Conservation (phyloP, 1,284 basidiomycete species). For the Pseudozyma pruni region DNA sequence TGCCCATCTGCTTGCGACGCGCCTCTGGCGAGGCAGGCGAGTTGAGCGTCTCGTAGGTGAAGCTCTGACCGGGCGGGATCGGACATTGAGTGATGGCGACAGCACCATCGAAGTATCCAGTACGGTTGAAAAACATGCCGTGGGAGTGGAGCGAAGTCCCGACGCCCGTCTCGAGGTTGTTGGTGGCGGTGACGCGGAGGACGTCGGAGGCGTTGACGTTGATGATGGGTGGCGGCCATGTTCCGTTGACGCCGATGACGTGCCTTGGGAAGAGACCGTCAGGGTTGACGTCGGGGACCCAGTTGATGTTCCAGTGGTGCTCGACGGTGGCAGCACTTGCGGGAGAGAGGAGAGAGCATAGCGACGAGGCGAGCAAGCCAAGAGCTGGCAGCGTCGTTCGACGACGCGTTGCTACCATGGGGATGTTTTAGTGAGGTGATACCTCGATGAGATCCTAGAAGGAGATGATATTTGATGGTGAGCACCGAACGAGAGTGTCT, state of each 20-base stretch:
- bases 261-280: slow-evolving; percentile 57
- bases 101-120: slow-evolving; percentile 58
- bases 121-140: slow-evolving; percentile 63
- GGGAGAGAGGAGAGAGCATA: slow-evolving; percentile 16
- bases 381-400: slow-evolving; percentile 19
- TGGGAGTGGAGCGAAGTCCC: slow-evolving; percentile 64
- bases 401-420: slow-evolving; percentile 20
- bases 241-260: slow-evolving; percentile 61
- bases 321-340: slow-evolving; percentile 54
- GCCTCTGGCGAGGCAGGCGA: slow-evolving; percentile 36
- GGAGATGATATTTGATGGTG: slow-evolving; percentile 7
- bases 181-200: slow-evolving; percentile 59
- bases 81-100: slow-evolving; percentile 64
- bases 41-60: slow-evolving; percentile 55
- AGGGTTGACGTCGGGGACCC: slow-evolving; percentile 57
- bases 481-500: neutral
- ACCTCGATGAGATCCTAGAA: too few relatives aligned
- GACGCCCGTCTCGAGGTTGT: slow-evolving; percentile 53
- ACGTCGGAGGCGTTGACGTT: slow-evolving; percentile 63
- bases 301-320: slow-evolving; percentile 77
- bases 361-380: slow-evolving; percentile 20
- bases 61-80: slow-evolving; percentile 57
- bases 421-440: too few relatives aligned
- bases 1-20: slow-evolving; percentile 66
- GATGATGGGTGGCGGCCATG: slow-evolving; percentile 61